phyloP scores from a whole-genome alignment of 1,284 basidiomycete genomes.

The Malassezia psittaci region DNA sequence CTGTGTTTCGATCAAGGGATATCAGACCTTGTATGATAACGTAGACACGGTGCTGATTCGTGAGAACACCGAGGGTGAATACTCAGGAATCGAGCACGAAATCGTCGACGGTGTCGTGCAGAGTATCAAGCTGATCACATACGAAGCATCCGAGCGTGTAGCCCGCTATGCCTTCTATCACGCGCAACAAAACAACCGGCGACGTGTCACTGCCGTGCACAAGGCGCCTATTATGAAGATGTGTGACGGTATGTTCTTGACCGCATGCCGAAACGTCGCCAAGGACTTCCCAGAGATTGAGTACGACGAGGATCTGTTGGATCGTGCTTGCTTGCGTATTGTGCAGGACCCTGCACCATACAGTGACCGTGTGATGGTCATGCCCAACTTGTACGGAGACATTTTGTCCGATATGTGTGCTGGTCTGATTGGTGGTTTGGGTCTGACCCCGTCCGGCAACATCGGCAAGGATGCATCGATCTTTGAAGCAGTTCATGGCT shows the following conservation, averaged over 20 bases:
- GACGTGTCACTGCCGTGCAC: slow-evolving; percentile 94
- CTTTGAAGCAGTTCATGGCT: slow-evolving; percentile 96
- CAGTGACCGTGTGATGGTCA: slow-evolving; percentile 97
- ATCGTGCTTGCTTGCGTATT: slow-evolving; percentile 80
- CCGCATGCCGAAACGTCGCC: slow-evolving; percentile 89
- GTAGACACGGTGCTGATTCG: slow-evolving; percentile 97
- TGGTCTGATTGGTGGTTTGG: slow-evolving; percentile 93
- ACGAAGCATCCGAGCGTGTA: slow-evolving; percentile 96
- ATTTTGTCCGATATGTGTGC: slow-evolving; percentile 99
- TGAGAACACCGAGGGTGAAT: slow-evolving; percentile 99
- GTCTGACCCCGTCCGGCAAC: slow-evolving; percentile 95
- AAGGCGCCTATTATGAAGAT: slow-evolving; percentile 99
- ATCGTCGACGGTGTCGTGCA: slow-evolving; percentile 96
- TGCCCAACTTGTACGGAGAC: slow-evolving; percentile 97
- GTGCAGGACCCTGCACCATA: slow-evolving; percentile 81
- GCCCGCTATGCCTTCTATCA: slow-evolving; percentile 98
- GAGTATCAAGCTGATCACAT: slow-evolving; percentile 98
- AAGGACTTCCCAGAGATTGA: slow-evolving; percentile 85
- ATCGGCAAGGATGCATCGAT: slow-evolving; percentile 97
- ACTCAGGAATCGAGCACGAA: slow-evolving; percentile 98
- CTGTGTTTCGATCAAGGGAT: slow-evolving; percentile 88
- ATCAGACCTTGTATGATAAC: slow-evolving; percentile 95
- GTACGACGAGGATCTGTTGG: slow-evolving; percentile 95
- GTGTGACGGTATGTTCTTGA: slow-evolving; percentile 99
- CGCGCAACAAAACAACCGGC: slow-evolving; percentile 73